Evolutionary conservation across 306 rosid genomes (phyloP).

Genomic region (Betula pendula): DNA sequence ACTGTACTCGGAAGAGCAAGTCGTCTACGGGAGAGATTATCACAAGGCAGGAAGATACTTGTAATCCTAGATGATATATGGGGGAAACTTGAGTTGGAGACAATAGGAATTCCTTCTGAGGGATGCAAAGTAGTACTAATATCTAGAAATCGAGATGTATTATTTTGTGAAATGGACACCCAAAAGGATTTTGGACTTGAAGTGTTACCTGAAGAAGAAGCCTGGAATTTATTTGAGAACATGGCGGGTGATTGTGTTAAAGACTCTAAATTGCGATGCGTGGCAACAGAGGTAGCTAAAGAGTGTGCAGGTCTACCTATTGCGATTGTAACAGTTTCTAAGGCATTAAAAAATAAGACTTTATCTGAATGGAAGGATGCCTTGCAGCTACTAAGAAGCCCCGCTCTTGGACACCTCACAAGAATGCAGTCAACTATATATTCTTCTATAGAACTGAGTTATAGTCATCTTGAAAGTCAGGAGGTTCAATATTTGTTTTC

Average conservation of each 20-base stretch:
- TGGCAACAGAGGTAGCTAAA: not conserved
- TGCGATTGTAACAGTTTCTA: slow-evolving; percentile 6
- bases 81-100: not conserved
- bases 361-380: not conserved
- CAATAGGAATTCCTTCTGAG: slow-evolving; percentile 6
- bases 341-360: not conserved
- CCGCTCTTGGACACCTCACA: fast-evolving
- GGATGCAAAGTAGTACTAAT: not conserved
- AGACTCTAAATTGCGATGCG: not conserved
- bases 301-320: slow-evolving; percentile 10
- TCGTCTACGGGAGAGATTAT: not conserved
- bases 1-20: not conserved
- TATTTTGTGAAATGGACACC: not conserved
- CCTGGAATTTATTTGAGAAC: slow-evolving; percentile 1
- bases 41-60: too few relatives aligned
- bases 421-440: not conserved
- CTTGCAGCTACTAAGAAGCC: not conserved
- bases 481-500: slow-evolving; percentile 28
- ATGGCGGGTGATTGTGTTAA: not conserved
- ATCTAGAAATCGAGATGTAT: not conserved
- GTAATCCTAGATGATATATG: slow-evolving; percentile 6
- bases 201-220: not conserved
- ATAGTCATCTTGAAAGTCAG: slow-evolving; percentile 4
- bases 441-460: slow-evolving; percentile 33
- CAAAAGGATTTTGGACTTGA: not conserved